Conservation (phyloP, 2,329 filamentous ascomycete species). For the Alternaria infectoria region DNA sequence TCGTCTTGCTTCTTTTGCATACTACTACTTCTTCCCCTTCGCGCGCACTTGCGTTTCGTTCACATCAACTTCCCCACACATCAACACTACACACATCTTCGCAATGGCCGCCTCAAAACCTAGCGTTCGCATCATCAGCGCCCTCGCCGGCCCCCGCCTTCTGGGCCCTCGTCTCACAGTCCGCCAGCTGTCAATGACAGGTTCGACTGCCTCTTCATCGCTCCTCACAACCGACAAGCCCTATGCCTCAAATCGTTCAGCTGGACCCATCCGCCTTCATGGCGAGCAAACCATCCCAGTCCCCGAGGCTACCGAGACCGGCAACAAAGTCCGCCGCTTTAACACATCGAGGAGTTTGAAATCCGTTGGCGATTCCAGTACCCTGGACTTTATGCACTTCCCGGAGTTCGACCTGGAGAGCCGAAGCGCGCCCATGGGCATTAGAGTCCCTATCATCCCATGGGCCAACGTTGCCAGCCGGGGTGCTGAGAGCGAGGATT, state of each 20-base stretch:
- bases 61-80: neutral
- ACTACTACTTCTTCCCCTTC: neutral
- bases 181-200: conserved; percentile 66
- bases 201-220: conserved; percentile 62
- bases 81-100: conserved; percentile 1
- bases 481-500: conserved; percentile 31
- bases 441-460: conserved; percentile 59
- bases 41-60: neutral
- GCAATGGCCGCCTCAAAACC: conserved; percentile 17
- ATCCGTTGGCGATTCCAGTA: conserved; percentile 63
- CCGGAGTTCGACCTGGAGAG: conserved; percentile 58
- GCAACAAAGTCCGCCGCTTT: conserved; percentile 59
- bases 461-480: conserved; percentile 25
- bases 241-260: conserved; percentile 38
- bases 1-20: neutral
- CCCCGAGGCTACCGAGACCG: conserved; percentile 34
- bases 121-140: conserved; percentile 32
- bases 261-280: conserved; percentile 58
- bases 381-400: conserved; percentile 69
- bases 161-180: conserved; percentile 48
- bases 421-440: conserved; percentile 39
- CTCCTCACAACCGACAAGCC: conserved; percentile 59
- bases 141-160: conserved; percentile 52
- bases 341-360: conserved; percentile 66
- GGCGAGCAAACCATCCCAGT: conserved; percentile 56